A percentile compares a stretch with the other conserved stretches of the same genome.
phyloP scores from a whole-genome alignment of 129 eudicot genomes.

The Lactuca saligna region DNA sequence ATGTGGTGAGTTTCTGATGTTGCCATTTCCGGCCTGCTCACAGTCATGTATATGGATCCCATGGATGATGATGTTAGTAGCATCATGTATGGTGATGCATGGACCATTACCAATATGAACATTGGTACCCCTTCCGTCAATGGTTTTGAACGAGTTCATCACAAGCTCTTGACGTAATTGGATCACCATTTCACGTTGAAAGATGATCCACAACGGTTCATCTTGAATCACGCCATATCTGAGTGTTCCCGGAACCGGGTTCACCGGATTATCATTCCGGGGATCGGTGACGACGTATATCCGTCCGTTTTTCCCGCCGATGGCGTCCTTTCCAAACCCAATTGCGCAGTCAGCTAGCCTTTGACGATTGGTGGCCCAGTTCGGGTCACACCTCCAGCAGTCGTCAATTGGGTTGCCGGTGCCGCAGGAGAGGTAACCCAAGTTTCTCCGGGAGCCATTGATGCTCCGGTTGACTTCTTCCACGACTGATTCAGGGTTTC shows the following conservation, averaged over 20 bases:
- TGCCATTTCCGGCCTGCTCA: conserved; percentile 57
- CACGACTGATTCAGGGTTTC: conserved; percentile 48
- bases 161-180: conserved; percentile 63
- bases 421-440: conserved; percentile 63
- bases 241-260: conserved; percentile 78
- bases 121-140: conserved; percentile 89
- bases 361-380: conserved; percentile 71
- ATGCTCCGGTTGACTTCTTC: conserved; percentile 64
- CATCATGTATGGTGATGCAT: conserved; percentile 78
- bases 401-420: conserved; percentile 91
- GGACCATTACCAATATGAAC: conserved; percentile 90
- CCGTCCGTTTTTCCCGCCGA: conserved; percentile 66
- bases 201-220: conserved; percentile 84
- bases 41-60: conserved; percentile 86
- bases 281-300: conserved; percentile 79
- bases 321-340: conserved; percentile 81
- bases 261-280: conserved; percentile 60
- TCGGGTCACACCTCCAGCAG: conserved; percentile 86
- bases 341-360: conserved; percentile 82
- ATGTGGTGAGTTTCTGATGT: conserved; percentile 60
- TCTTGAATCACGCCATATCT: conserved; percentile 78
- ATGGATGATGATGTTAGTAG: conserved; percentile 72
- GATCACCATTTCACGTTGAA: conserved; percentile 76
- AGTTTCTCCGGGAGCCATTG: conserved; percentile 69
- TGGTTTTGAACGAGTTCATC: conserved; percentile 78